Conservation (phyloP, 306 rosid genomes). For the Erythrophleum fordii region DNA sequence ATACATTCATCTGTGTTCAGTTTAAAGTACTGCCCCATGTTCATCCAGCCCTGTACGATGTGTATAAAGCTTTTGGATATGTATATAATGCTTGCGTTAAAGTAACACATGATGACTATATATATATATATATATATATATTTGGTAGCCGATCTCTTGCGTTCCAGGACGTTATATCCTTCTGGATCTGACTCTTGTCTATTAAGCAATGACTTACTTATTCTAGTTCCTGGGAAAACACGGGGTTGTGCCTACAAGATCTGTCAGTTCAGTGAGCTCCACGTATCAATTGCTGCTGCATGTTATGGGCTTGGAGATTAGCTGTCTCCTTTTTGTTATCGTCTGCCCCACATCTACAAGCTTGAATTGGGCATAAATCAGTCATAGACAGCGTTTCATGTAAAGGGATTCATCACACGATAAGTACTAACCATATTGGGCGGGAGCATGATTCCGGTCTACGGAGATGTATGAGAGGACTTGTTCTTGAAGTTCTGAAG, state of each 20-base stretch:
- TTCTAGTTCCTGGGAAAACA: not conserved
- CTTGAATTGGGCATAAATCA: not conserved
- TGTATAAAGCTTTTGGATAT: slow-evolving; percentile 8
- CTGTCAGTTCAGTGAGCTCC: not conserved
- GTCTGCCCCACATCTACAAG: not conserved
- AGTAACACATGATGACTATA: not conserved
- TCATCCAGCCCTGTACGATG: not conserved
- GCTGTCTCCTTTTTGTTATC: not conserved
- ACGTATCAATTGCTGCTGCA: not conserved
- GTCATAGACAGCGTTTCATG: not conserved
- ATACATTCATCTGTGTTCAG: slow-evolving; percentile 8
- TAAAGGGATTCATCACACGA: not conserved
- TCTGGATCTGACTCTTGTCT: not conserved
- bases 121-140: not conserved
- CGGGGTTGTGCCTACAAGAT: not conserved
- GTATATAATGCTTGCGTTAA: not conserved
- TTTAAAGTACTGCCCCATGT: slow-evolving; percentile 15
- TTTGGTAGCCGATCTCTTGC: not conserved
- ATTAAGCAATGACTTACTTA: not conserved
- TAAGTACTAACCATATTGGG: not conserved
- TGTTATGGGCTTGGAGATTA: not conserved
- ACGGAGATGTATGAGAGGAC: not conserved
- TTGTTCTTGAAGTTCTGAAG: not conserved
- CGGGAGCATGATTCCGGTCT: not conserved
- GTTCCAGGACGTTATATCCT: not conserved